Evolutionary conservation across 2,329 filamentous ascomycete genomes (phyloP), one percentile per base, ranked within the genome.

Genomic region (Sporothrix pseudoabietina): DNA sequence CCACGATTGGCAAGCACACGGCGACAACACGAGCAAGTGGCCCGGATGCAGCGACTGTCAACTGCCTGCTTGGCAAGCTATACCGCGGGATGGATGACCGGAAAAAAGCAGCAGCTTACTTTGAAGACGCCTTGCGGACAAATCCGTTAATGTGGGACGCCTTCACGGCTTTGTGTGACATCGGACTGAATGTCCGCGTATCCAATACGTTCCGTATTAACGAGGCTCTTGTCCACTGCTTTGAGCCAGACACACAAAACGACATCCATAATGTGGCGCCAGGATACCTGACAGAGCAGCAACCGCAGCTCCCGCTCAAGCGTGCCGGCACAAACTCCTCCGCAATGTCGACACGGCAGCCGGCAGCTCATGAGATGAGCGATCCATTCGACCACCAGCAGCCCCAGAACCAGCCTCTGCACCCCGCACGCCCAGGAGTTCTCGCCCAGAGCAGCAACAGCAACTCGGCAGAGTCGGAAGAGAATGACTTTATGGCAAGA

Each of bases 61-160:
- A 90, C 76, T 96, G 92, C 78, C 84, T 99, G 52, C 86, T 97
- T 41, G 96, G 94, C 35, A 97, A 97, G 82, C 85, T 99, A 39
- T 95, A 94, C 83, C 89, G 92, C 68, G 93, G 89, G 2, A 91
- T 96, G 78, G 92, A 97, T 77, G 87, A 93, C 78, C 92, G 92
- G 78, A 92, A 92, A 77, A 94, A 93, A 81, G 94, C 96, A 8
- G 90, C 95, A 19, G 88, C 92, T 76, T 94, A 89, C 80, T 98
- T 96, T 79, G 94, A 97, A 77, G 94, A 97, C 74, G 90, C 94
- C 6, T 84, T 99, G 78, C 97, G 94, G 82, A 82, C 90, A 72
- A 99, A 98, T 79, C 94, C 96, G 1, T 95, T 98, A 82, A 96
- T 97, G 88, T 99, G 96, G 96, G 96, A 99, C 84, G 94, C 95